Evolutionary conservation across 129 eudicot species (phyloP).

Genomic region (Pseudognaphalium luteoalbum): DNA sequence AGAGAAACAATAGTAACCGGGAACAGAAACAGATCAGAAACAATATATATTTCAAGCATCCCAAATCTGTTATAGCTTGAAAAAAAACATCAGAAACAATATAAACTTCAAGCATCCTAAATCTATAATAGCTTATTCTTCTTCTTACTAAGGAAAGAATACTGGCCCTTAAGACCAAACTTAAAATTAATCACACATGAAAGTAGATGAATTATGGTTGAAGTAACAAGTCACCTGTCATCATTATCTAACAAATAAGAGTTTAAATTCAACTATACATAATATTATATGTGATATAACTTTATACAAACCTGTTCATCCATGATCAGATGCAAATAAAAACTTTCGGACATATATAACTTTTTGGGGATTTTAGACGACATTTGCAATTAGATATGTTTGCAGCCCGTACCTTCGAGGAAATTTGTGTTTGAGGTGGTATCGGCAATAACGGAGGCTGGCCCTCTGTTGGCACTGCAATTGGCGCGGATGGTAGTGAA

Average conservation of each 20-base stretch:
- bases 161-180: not conserved
- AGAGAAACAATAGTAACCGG: not conserved
- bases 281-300: not conserved
- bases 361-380: not conserved
- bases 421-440: conserved; percentile 51
- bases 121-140: not conserved
- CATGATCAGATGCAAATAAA: not conserved
- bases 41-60: conserved; percentile 1
- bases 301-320: not conserved
- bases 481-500: conserved; percentile 35
- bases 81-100: conserved; percentile 1
- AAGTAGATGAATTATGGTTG: conserved; percentile 1
- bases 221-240: not conserved
- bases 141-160: not conserved
- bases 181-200: not conserved
- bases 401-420: conserved; percentile 49
- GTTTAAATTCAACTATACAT: not conserved
- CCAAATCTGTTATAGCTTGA: conserved; percentile 1
- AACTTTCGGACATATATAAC: not conserved
- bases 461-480: conserved; percentile 48
- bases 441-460: conserved; percentile 85
- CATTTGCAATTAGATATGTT: not conserved
- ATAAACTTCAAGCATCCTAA: conserved; percentile 2
- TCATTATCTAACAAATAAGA: not conserved
- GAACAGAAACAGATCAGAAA: not conserved